Base-by-base conservation (phyloP, 768 basidiomycete genomes). In the Pisolithus sp. region DNA sequence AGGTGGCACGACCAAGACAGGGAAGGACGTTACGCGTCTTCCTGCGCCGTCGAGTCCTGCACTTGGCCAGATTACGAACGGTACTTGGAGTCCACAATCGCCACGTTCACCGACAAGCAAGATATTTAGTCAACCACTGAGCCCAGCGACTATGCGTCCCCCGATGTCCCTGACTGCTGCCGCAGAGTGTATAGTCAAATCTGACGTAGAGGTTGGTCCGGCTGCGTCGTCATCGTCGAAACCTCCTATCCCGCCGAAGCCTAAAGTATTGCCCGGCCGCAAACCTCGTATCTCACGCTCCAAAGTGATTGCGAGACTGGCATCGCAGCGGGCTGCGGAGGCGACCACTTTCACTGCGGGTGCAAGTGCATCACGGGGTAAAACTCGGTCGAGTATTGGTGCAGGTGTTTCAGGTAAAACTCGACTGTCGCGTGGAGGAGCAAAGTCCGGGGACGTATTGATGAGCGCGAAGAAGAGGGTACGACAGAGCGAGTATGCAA, bases 231-330 rank as follows among this genome's bases (percentile, higher is more conserved):
- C 47, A 12, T 36, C 49, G 26, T 31, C 40, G 17, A 64, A 60
- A 23, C 47, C 55, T 2, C 51, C 62, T 7, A 52, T 59, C 9
- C 59, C 64, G 17, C 57, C 59, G 15, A 68, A 65, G 49, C 61
- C 61, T 5, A 71, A 69, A 52, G 55, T 61, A 15, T 52, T 69
- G 18, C 57, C 73, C 24, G 73, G 77, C 8, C 78, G 85, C 51
- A 83, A 81, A 62, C 89, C 89, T 4, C 79, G 87, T 7, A 87
- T 91, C 56, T 91, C 89, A 40, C 79, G 89, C 37, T 87, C 86
- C 24, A 85, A 83, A 54, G 86, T 91, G 38, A 88, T 90, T 42
- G 85, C 88, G 0, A 80, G 76, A 58, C 71, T 90, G 34, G 85
- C 83, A 1, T 85, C 85, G 13, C 85, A 90, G 65, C 80, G 89